Conservation (phyloP, 352 stramenopile species). For the Lagenidium giganteum region DNA sequence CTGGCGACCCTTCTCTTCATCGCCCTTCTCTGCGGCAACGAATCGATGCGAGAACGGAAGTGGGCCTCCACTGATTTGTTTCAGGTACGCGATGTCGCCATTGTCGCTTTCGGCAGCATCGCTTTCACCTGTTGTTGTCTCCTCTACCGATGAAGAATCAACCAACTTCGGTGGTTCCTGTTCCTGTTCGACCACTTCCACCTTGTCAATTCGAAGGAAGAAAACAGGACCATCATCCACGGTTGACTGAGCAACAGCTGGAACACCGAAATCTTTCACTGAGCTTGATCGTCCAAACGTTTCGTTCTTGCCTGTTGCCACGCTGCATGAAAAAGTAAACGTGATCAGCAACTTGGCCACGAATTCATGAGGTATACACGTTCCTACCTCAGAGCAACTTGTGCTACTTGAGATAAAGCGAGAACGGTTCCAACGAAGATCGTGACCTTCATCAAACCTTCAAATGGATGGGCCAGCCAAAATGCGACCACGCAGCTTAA, state of each 20-base stretch:
- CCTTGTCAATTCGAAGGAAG: conserved; percentile 46
- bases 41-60: conserved; percentile 77
- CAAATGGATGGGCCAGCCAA: conserved; percentile 64
- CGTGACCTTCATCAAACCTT: conserved; percentile 83
- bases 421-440: conserved; percentile 76
- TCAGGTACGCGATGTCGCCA: not conserved
- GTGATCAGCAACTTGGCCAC: not conserved
- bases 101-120: conserved; percentile 9
- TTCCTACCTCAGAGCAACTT: conserved; percentile 54
- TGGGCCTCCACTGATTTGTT: conserved; percentile 46
- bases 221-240: conserved; percentile 33
- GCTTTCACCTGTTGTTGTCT: conserved; percentile 11
- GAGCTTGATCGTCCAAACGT: too few species aligned
- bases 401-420: conserved; percentile 69
- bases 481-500: conserved; percentile 73
- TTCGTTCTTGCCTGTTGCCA: not conserved
- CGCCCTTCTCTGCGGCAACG: conserved; percentile 79
- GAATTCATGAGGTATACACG: not conserved
- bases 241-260: not conserved
- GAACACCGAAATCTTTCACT: too few species aligned
- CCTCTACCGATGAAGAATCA: conserved; percentile 8
- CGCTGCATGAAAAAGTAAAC: conserved; percentile 2
- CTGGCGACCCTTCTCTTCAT: conserved; percentile 71
- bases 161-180: conserved; percentile 5
- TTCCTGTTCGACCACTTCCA: conserved; percentile 54